These are phyloP conservation scores for Excoecaria cochinchinensis DNA, from an alignment of 345 rosid genomes.

Conservation along the genomic window DNA sequence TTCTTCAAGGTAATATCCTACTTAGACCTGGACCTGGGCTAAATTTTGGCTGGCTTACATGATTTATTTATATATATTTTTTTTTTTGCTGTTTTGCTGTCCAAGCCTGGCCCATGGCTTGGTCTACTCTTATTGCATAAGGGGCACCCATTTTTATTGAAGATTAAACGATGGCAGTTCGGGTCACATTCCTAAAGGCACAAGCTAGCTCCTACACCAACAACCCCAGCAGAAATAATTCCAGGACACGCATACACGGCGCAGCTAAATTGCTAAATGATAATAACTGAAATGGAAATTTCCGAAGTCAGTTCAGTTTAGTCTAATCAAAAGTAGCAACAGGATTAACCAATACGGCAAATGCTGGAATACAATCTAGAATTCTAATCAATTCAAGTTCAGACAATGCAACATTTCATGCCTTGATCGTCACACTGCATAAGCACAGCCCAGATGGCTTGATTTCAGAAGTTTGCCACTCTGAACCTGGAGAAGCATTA, in stretches of 20 bases:
- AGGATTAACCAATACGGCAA: background rate
- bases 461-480: constrained; percentile 68
- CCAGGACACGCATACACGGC: background rate
- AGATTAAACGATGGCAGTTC: background rate
- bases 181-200: background rate
- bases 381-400: background rate
- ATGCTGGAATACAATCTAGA: background rate
- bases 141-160: too few species aligned
- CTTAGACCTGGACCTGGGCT: too few species aligned
- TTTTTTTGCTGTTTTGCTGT: too few species aligned
- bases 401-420: constrained; percentile 35
- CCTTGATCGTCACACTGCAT: constrained; percentile 68
- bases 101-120: too few species aligned
- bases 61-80: too few species aligned
- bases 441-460: constrained; percentile 72
- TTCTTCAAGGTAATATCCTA: too few species aligned
- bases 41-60: too few species aligned
- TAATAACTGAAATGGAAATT: background rate
- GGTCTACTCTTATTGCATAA: too few species aligned
- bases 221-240: background rate
- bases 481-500: constrained; percentile 57
- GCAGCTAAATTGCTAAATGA: background rate
- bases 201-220: background rate
- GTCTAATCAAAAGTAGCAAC: background rate
- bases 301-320: background rate